These are phyloP conservation scores for Suillus americanus DNA, from an alignment of 768 basidiomycete genomes.

Conservation along the genomic window DNA sequence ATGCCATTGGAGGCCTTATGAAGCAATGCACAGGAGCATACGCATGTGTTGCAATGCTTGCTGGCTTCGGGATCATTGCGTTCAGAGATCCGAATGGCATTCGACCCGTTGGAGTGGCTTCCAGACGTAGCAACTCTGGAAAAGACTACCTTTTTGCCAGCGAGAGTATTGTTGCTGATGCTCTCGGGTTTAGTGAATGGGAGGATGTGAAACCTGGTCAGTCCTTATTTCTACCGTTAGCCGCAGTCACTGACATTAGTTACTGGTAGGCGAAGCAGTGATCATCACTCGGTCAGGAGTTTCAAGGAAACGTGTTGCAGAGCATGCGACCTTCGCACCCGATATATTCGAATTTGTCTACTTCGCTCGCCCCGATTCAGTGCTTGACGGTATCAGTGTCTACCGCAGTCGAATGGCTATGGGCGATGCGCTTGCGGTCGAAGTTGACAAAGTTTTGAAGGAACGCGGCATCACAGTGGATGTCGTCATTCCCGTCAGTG, in stretches of 20 bases:
- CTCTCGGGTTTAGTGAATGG: slow-evolving; percentile 89
- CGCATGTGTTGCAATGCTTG: slow-evolving; percentile 98
- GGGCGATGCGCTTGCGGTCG: slow-evolving; percentile 92
- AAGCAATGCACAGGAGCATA: slow-evolving; percentile 88
- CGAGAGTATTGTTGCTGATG: slow-evolving; percentile 96
- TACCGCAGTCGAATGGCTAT: slow-evolving; percentile 99
- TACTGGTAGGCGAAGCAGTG: slow-evolving; percentile 77
- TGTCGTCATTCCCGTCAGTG: slow-evolving; percentile 89
- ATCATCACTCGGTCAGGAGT: slow-evolving; percentile 88
- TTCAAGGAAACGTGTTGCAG: slow-evolving; percentile 69
- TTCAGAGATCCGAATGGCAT: slow-evolving; percentile 99
- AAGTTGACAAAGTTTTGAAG: slow-evolving; percentile 73
- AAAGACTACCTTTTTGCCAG: slow-evolving; percentile 90
- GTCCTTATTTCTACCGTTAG: slow-evolving; percentile 15
- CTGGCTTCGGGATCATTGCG: slow-evolving; percentile 96
- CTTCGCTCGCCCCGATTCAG: slow-evolving; percentile 96
- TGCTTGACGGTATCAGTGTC: slow-evolving; percentile 95
- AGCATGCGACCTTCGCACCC: slow-evolving; percentile 80
- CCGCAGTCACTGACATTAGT: slow-evolving; percentile 8
- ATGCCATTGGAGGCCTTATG: slow-evolving; percentile 89
- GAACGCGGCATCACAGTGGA: slow-evolving; percentile 75
- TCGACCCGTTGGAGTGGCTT: slow-evolving; percentile 86
- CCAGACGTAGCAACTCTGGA: slow-evolving; percentile 56
- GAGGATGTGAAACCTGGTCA: slow-evolving; percentile 88
- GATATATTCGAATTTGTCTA: slow-evolving; percentile 99